These are phyloP conservation scores for Suhomyces terraborum DNA, from an alignment of 1,139 yeast species.

Conservation along the genomic window DNA sequence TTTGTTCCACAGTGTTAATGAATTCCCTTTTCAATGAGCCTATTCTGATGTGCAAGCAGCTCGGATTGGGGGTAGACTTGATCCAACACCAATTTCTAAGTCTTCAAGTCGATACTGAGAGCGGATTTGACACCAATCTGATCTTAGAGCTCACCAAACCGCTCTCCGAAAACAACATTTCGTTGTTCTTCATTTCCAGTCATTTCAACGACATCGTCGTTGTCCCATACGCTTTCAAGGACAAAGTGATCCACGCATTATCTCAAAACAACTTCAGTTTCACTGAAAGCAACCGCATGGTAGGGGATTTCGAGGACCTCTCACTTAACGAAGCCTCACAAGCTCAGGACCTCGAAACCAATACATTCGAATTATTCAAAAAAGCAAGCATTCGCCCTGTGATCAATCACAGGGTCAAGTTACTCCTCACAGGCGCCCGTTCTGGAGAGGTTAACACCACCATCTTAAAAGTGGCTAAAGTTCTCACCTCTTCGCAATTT, in stretches of 20 bases:
- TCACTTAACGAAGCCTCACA: background rate
- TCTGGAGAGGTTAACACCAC: constrained; percentile 47
- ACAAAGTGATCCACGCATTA: constrained; percentile 48
- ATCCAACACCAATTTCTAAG: constrained; percentile 51
- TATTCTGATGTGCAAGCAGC: constrained; percentile 29
- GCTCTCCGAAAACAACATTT: constrained; percentile 55
- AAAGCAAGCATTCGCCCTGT: constrained; percentile 46
- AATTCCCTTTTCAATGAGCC: constrained; percentile 39
- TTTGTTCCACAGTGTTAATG: constrained; percentile 47
- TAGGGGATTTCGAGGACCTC: constrained; percentile 2
- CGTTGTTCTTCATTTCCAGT: constrained; percentile 64
- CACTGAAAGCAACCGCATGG: constrained; percentile 42
- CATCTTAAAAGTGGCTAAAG: constrained; percentile 37
- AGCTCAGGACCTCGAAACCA: constrained; percentile 23
- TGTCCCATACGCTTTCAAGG: constrained; percentile 50
- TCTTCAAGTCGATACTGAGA: constrained; percentile 64
- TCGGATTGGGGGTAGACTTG: constrained; percentile 40
- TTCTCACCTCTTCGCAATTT: constrained; percentile 29
- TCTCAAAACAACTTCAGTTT: constrained; percentile 46
- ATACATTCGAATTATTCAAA: constrained; percentile 46
- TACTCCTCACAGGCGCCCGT: constrained; percentile 65
- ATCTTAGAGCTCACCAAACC: constrained; percentile 64
- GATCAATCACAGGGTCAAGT: constrained; percentile 40
- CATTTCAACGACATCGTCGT: constrained; percentile 70
- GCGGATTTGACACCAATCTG: constrained; percentile 53